Percentiles rank a stretch among this genome's conserved stretches.
Conservation (phyloP, 805 yeast species). For the Candida ulmi region DNA sequence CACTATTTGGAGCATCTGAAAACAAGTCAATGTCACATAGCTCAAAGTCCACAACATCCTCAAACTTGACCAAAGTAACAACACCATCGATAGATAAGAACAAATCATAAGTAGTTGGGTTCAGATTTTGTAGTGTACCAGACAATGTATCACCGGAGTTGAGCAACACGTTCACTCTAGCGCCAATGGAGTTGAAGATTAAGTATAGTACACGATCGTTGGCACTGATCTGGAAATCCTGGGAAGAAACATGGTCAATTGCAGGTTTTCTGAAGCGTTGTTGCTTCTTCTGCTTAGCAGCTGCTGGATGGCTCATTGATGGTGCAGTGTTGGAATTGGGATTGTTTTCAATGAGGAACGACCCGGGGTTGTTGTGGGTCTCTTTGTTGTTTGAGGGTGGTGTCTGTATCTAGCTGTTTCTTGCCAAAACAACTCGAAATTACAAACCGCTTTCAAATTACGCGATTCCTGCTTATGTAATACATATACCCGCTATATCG, state of each 20-base stretch:
- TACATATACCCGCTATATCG: too few relatives aligned
- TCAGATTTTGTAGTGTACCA: slow-evolving; percentile 54
- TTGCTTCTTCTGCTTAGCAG: neutral
- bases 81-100: slow-evolving; percentile 27
- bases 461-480: too few relatives aligned
- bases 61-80: slow-evolving; percentile 23
- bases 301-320: neutral
- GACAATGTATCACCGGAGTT: slow-evolving; percentile 52
- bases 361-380: too few relatives aligned
- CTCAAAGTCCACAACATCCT: slow-evolving; percentile 35
- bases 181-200: slow-evolving; percentile 56
- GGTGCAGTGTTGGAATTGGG: neutral
- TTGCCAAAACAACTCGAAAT: too few relatives aligned
- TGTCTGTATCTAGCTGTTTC: too few relatives aligned
- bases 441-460: too few relatives aligned
- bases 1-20: too few relatives aligned
- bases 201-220: slow-evolving; percentile 52
- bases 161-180: slow-evolving; percentile 50
- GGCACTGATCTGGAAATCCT: slow-evolving; percentile 21
- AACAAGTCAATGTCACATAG: slow-evolving; percentile 28
- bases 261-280: neutral
- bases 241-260: slow-evolving; percentile 14
- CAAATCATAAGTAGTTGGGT: slow-evolving; percentile 39
- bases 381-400: too few relatives aligned
- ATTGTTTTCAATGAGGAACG: too few relatives aligned